Evolutionary conservation across 2,329 filamentous ascomycete species (phyloP), one percentile per base, ranked within the genome.

Genomic region (Aspergillus tubingensis): DNA sequence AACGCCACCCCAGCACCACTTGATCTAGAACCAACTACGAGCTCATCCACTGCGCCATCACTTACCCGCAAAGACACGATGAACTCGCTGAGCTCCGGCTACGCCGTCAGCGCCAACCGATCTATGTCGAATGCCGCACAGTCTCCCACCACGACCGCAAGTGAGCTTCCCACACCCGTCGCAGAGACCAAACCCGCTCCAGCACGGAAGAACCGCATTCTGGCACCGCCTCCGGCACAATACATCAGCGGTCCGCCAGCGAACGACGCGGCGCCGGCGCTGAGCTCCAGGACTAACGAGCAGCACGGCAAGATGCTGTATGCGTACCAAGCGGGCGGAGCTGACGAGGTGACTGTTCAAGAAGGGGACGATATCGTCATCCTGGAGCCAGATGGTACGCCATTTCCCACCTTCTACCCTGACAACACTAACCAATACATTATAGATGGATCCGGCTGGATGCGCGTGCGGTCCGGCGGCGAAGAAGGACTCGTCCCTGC

Each of bases 271-370:
- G 77, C 72, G 19, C 78, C 71, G 64, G 71, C 53, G 8, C 32
- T 55, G 10, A 13, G 54, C n/a, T 47, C 78, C 2, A 77, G 69
- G 55, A 59, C 70, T 8, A 70, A 64, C 41, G 86, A 90, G 70
- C 88, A 87, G 65, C 89, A 83, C 73, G 94, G 91, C 51, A 96
- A 89, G 77, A 96, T 98, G 93, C 68, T 97, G 1, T 99, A 97
- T 72, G 69, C 85, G 0, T 99, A 97, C 70, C 89, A 96, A 64
- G 90, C 89, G 8, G 89, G 83, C 56, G 90, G 89, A 1, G 88
- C 91, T 0, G 94, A 92, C 6, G 95, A 99, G 75, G 77, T 98
- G 13, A 88, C 86, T 0, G 87, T 96, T 0, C 78, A 86, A 4
- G 94, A 96, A 67, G 92, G 91, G 11, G 85, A 88, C 57, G 89